Conservation (phyloP, 805 yeast genomes). For the Groenewaldozyma salmanticensis region DNA sequence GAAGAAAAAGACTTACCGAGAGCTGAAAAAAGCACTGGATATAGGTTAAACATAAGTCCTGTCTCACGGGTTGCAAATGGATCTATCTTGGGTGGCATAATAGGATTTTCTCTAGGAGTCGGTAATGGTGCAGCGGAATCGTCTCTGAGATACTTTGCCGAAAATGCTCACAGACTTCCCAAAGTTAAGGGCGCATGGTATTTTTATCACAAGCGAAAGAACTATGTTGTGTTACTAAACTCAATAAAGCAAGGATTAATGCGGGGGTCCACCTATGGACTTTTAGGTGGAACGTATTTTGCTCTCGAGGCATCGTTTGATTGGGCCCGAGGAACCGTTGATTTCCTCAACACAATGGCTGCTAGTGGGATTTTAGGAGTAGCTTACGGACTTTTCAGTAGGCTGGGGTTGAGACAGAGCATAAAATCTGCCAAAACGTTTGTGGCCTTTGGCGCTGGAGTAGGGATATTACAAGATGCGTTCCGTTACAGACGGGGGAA, state of each 20-base stretch:
- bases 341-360: slow-evolving; percentile 51
- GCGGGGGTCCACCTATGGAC: slow-evolving; percentile 34
- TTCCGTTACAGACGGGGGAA: slow-evolving; percentile 51
- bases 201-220: slow-evolving; percentile 74
- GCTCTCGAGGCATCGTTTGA: slow-evolving; percentile 58
- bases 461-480: slow-evolving; percentile 61
- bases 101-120: slow-evolving; percentile 38
- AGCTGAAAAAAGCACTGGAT: too few species aligned
- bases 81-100: slow-evolving; percentile 9
- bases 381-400: slow-evolving; percentile 37
- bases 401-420: slow-evolving; percentile 23
- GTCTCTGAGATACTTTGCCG: slow-evolving; percentile 56
- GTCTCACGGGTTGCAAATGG: slow-evolving; percentile 15
- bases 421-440: slow-evolving; percentile 38
- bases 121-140: slow-evolving; percentile 47
- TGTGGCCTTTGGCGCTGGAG: slow-evolving; percentile 43
- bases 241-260: slow-evolving; percentile 43
- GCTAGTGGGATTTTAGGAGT: slow-evolving; percentile 47
- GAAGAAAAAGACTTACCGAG: too few species aligned
- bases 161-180: slow-evolving; percentile 77
- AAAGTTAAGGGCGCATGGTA: slow-evolving; percentile 77
- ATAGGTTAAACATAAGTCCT: too few species aligned
- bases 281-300: slow-evolving; percentile 42
- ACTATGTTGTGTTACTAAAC: slow-evolving; percentile 55
- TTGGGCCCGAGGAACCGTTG: slow-evolving; percentile 40